Percentiles rank a stretch among this genome's conserved stretches.
Conservation (phyloP, 1,139 yeast species). For the Pichia sp. region DNA sequence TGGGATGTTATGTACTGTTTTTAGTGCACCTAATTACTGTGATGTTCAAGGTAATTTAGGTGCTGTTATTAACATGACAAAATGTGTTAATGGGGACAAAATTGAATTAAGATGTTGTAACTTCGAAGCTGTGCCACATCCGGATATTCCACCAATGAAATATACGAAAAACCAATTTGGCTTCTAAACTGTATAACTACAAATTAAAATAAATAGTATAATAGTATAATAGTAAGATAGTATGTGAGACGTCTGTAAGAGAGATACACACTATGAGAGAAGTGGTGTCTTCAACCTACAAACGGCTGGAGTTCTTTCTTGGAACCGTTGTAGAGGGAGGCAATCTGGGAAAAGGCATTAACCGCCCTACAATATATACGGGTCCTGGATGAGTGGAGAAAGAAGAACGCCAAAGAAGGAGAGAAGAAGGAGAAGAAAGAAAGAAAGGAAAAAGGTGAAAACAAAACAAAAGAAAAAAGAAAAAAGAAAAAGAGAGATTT, state of each 20-base stretch:
- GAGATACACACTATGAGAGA: too few species aligned
- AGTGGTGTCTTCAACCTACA: too few species aligned
- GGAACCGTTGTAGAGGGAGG: constrained; percentile 34
- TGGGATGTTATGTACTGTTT: constrained; percentile 82
- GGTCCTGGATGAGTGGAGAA: constrained; percentile 30
- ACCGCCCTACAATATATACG: constrained; percentile 35
- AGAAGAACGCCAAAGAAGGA: constrained; percentile 14
- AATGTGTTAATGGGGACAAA: constrained; percentile 36
- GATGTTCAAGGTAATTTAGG: constrained; percentile 89
- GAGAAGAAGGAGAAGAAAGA: not conserved
- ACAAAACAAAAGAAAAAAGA: not conserved
- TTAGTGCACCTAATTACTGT: constrained; percentile 96
- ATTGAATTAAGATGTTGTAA: constrained; percentile 49
- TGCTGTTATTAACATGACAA: constrained; percentile 62
- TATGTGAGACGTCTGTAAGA: too few species aligned
- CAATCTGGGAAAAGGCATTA: constrained; percentile 29
- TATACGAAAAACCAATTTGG: constrained; percentile 56
- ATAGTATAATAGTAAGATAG: not conserved
- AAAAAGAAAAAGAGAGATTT: too few species aligned
- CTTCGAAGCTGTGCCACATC: constrained; percentile 83
- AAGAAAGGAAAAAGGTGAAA: not conserved
- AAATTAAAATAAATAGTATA: not conserved
- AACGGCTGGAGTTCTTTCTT: constrained; percentile 18
- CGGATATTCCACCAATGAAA: constrained; percentile 92
- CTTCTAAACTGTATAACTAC: constrained; percentile 11